Evolutionary conservation across 768 basidiomycete species (phyloP), one percentile per base, ranked within the genome.

Genomic region (Leucocoprinus birnbaumii): DNA sequence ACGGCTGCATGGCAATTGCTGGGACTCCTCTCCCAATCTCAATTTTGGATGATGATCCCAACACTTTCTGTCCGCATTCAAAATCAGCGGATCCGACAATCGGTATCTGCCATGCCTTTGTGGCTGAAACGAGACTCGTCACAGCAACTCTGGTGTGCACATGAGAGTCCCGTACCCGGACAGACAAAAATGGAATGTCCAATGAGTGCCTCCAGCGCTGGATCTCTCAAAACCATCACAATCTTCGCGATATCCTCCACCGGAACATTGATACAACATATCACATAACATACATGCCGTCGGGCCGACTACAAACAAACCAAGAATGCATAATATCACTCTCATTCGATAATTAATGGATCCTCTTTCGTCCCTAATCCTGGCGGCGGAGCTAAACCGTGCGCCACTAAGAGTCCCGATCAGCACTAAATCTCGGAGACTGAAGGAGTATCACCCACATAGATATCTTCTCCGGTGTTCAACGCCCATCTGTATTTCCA

Each of bases 81-180:
- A 19, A 37, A 55, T 48, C 53, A 55, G 18, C 47, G 48, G 48
- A 55, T 55, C 40, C 27, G 31, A 35, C 47, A 43, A 34, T 55
- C 46, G 37, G 52, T 42, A 42, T 51, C 40, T 51, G 46, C 46
- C 34, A 37, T 26, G 46, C 19, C 38, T 43, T 22, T n/a, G 41
- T 43, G 47, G 47, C 54, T 55, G 47, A 44, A 48, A 55, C 54
- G 37, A 19, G 8, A 35, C n/a, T n/a, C 31, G 38, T 53, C 40
- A 42, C 50, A 51, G 50, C 42, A 41, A n/a, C 18, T 31, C 11
- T 31, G 43, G 19, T 35, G 52, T 21, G 13, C 21, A 34, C 19
- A 37, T 45, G 51, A 53, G 53, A 54, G 40, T 31, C 35, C 18
- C 44, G 22, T 53, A 25, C 45, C 8, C 43, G 11, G 25, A 24